Base-by-base conservation (phyloP, 495 filamentous ascomycete genomes). In the Xylaria palmicola region DNA sequence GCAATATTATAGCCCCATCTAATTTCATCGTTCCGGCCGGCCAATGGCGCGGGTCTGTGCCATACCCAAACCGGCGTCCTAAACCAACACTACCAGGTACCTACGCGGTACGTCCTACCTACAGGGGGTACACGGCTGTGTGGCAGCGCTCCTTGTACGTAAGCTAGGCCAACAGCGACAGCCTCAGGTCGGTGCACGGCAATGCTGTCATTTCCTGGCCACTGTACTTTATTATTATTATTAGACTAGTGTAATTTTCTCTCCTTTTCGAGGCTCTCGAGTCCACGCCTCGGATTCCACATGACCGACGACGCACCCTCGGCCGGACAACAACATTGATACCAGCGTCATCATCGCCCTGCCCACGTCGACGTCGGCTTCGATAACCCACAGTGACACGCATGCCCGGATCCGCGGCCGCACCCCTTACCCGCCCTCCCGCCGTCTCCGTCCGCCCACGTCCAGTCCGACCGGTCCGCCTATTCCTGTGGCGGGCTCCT, bases 151-250 rank as follows among this genome's bases (percentile, higher is more conserved):
- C n/a, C n/a, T n/a, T n/a, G n/a, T n/a, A n/a, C n/a, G n/a, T n/a
- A n/a, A n/a, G n/a, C n/a, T n/a, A n/a, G n/a, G n/a, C n/a, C n/a
- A n/a, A n/a, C n/a, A n/a, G n/a, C n/a, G n/a, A n/a, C n/a, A n/a
- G n/a, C n/a, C n/a, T n/a, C n/a, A n/a, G n/a, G n/a, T n/a, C n/a
- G n/a, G n/a, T n/a, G n/a, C n/a, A n/a, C n/a, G n/a, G n/a, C n/a
- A n/a, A n/a, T 56, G 53, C 44, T 56, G 53, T 56, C 53, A 56
- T 43, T 56, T 56, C 37, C 53, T 32, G 26, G 51, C 4, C 20
- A 37, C 40, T 43, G 22, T 6, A 48, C 22, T 32, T 56, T 44
- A 32, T 56, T 32, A 43, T 44, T 17, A 17, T 50, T 20, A 32
- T 32, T 51, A 22, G 27, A 32, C 19, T 51, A 22, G 27, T 47